phyloP scores from a whole-genome alignment of 106 monocot genomes.

The Dendrobium chrysotoxum region DNA sequence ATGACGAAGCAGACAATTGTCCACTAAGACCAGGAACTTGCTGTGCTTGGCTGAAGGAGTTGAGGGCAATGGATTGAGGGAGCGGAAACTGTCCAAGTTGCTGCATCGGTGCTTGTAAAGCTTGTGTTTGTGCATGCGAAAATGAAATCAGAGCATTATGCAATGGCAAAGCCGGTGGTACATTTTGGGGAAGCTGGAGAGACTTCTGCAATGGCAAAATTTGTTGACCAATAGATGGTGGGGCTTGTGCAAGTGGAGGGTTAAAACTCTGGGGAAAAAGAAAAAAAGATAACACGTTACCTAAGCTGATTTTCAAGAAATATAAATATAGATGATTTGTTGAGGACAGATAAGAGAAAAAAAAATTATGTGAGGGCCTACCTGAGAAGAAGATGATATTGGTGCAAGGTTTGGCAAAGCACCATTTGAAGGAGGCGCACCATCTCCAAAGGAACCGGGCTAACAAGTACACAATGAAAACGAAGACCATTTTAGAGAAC shows the following conservation, averaged over 20 bases:
- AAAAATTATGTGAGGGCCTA: conserved; percentile 4
- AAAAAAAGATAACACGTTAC: neutral
- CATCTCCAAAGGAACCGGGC: conserved; percentile 34
- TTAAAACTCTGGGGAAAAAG: conserved; percentile 35
- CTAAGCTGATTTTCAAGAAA: neutral
- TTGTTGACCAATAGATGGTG: conserved; percentile 43
- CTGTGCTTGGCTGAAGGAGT: conserved; percentile 38
- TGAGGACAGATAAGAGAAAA: neutral
- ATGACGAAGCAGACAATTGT: conserved; percentile 41
- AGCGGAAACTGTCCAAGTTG: conserved; percentile 47
- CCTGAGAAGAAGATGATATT: conserved; percentile 40
- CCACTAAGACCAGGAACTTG: conserved; percentile 40
- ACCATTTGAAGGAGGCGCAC: conserved; percentile 39
- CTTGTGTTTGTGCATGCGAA: conserved; percentile 40
- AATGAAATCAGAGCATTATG: conserved; percentile 39
- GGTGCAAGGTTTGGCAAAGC: conserved; percentile 20
- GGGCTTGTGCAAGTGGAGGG: conserved; percentile 37
- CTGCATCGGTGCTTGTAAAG: conserved; percentile 43
- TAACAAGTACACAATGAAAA: conserved; percentile 6
- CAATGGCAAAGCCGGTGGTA: conserved; percentile 30
- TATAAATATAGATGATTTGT: neutral
- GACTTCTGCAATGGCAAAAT: conserved; percentile 56
- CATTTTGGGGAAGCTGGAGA: conserved; percentile 35
- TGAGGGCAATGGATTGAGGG: conserved; percentile 41
- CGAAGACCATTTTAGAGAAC: neutral